phyloP scores from a whole-genome alignment of 148 eudicot genomes.

The Diospyros lotus region DNA sequence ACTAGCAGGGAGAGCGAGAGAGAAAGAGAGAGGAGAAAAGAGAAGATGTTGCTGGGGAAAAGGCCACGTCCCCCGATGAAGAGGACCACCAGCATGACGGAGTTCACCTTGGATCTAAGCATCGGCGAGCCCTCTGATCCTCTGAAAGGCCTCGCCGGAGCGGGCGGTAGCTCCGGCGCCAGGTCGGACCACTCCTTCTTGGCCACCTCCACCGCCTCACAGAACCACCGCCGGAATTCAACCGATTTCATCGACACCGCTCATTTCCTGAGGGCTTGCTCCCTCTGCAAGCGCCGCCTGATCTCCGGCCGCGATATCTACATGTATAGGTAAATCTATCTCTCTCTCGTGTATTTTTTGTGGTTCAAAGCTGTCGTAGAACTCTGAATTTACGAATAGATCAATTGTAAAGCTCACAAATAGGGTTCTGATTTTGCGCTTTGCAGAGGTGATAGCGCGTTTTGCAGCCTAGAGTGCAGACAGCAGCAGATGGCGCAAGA shows the following conservation, averaged over 20 bases:
- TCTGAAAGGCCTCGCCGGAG: not conserved
- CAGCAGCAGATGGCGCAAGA: conserved; percentile 65
- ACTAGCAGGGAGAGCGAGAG: not conserved
- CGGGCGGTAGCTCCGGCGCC: conserved; percentile 6
- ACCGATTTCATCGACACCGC: conserved; percentile 34
- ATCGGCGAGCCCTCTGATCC: not conserved
- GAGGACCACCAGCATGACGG: conserved; percentile 82
- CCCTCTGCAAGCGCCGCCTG: conserved; percentile 51
- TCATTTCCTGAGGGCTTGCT: conserved; percentile 48
- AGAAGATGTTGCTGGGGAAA: conserved; percentile 54
- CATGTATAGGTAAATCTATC: conserved; percentile 55
- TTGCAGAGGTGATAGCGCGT: conserved; percentile 64
- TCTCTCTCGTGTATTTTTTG: not conserved
- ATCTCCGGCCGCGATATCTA: conserved; percentile 62
- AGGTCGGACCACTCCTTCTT: not conserved
- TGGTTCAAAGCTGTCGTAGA: not conserved
- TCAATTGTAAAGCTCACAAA: not conserved
- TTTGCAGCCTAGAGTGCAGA: conserved; percentile 61
- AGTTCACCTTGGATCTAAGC: conserved; percentile 51
- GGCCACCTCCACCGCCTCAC: conserved; percentile 12
- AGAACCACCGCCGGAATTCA: conserved; percentile 40
- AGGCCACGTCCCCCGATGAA: conserved; percentile 50
- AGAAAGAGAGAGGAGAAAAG: not conserved
- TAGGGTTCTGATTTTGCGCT: not conserved
- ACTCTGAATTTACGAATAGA: not conserved